Base-by-base conservation (phyloP, 176 grass and related monocot species). In the Aegilops bicornis region DNA sequence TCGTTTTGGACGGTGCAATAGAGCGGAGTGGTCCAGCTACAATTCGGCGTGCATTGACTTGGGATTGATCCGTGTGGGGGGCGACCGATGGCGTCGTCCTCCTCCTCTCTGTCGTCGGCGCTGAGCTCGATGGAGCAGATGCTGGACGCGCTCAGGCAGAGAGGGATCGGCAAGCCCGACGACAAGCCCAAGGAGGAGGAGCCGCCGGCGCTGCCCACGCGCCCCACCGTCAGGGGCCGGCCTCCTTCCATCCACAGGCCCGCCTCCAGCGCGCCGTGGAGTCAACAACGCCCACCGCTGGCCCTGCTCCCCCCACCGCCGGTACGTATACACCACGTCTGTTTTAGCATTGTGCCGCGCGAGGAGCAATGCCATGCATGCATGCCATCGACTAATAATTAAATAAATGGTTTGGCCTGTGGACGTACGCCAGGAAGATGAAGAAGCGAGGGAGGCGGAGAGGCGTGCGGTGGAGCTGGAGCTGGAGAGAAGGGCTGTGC, bases 111-210 rank as follows among this genome's bases (percentile, higher is more conserved):
- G 6, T 61, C 82, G 1, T 67, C 87, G 10, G 56, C 90, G 39
- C 45, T 83, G 83, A 92, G 90, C 73, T 92, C 90, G 16, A 85
- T 92, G 90, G 90, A 92, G 83, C 73, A 83, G 60, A 92, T 92
- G 90, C 47, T 92, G 83, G 90, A 92, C 6, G 83, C 90, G 20
- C 87, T 92, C 10, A 86, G 86, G 90, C 86, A 92, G 35, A 40
- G 90, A 50, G 85, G 89, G 36, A 76, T 87, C 2, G 89, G 89
- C 29, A 87, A 76, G 81, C 69, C 68, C 6, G 87, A 92, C 11
- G 87, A 89, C 22, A 92, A 92, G 74, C 45, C 83, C 2, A 89
- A 86, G 23, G 87, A 92, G 0, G 83, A 87, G 68, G 23, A 36
- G 12, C 90, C 87, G 3, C 90, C 90, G 8, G 90, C 79, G 27